Conservation (phyloP, 345 rosid genomes). For the Melaleuca quinquenervia region DNA sequence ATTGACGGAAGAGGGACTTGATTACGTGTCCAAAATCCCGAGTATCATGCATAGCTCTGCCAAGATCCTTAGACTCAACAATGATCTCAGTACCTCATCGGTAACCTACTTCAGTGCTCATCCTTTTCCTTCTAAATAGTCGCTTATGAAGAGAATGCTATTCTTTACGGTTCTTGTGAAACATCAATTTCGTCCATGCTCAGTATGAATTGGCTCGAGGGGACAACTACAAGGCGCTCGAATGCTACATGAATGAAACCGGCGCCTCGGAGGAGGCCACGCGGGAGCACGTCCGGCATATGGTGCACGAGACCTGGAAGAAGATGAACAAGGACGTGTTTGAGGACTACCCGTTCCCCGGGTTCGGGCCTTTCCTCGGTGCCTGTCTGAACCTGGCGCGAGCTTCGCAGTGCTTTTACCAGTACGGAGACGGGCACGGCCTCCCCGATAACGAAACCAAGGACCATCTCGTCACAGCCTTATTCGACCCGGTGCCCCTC, state of each 20-base stretch:
- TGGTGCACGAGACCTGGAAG: conserved; percentile 4
- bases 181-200: background rate
- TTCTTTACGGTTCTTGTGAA: background rate
- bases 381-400: background rate
- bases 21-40: background rate
- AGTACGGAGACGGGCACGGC: conserved; percentile 7
- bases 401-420: conserved; percentile 4
- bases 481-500: background rate
- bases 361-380: background rate
- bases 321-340: background rate
- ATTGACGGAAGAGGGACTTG: background rate
- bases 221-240: conserved; percentile 1
- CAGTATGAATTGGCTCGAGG: conserved; percentile 1
- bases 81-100: conserved; percentile 9
- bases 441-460: background rate
- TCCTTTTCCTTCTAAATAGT: background rate
- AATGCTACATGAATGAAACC: conserved; percentile 6
- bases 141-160: background rate
- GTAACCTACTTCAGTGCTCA: background rate
- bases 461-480: background rate
- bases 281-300: background rate
- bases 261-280: background rate
- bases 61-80: background rate
- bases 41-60: background rate
- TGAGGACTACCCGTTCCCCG: background rate